Conservation (phyloP, 306 rosid genomes). For the Ceratonia siliqua region DNA sequence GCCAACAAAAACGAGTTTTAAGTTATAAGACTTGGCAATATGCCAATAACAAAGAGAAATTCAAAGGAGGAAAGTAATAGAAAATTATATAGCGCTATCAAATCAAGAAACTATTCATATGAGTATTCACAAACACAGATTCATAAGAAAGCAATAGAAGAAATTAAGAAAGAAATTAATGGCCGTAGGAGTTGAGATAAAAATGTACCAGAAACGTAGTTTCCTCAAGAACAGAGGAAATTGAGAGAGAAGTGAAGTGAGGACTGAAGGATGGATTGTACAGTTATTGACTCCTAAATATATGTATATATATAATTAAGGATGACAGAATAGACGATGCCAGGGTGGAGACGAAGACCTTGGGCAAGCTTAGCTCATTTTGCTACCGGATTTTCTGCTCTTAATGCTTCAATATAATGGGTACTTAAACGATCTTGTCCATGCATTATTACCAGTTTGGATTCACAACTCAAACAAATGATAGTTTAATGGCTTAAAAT, state of each 20-base stretch:
- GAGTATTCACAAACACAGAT: neutral
- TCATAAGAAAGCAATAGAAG: neutral
- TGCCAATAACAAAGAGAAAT: too few relatives aligned
- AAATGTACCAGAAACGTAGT: slow-evolving; percentile 14
- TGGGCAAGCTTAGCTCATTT: neutral
- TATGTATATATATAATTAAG: neutral
- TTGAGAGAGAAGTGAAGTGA: neutral
- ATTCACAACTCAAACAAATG: neutral
- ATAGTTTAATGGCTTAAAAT: neutral
- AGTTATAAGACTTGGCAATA: neutral
- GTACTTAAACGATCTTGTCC: neutral
- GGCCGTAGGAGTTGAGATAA: neutral
- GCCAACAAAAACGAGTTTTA: neutral
- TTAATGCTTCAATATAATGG: neutral
- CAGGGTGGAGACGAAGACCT: neutral
- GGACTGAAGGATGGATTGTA: slow-evolving; percentile 21
- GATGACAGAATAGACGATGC: neutral
- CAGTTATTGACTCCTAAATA: neutral
- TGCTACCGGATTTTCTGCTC: slow-evolving; percentile 9
- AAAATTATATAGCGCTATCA: neutral
- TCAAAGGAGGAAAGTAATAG: neutral
- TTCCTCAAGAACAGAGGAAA: neutral
- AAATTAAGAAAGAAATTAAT: neutral
- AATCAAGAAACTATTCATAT: neutral
- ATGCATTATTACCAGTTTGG: neutral